phyloP scores from a whole-genome alignment of 106 monocot genomes.

The Posidonia australis region DNA sequence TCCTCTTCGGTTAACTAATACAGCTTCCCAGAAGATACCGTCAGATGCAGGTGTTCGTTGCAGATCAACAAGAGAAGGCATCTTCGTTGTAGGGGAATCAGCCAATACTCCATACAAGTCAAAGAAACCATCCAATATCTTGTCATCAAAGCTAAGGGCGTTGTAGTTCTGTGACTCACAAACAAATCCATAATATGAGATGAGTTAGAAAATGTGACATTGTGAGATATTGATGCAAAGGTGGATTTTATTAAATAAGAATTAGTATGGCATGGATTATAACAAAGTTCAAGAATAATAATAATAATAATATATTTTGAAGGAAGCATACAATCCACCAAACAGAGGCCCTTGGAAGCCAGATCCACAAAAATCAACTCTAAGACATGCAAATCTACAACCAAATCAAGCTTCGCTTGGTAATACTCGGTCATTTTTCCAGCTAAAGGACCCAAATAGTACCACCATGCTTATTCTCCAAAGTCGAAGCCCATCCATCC shows the following conservation, averaged over 20 bases:
- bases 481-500: no score
- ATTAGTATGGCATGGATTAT: neutral
- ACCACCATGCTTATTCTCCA: no score
- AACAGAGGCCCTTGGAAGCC: no score
- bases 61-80: slow-evolving; percentile 62
- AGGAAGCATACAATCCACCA: no score
- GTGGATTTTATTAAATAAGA: neutral
- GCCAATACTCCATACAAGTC: slow-evolving; percentile 41
- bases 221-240: neutral
- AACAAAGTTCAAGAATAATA: neutral
- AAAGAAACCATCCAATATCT: slow-evolving; percentile 77
- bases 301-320: neutral
- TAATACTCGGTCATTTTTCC: no score
- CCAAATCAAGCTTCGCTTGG: no score
- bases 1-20: slow-evolving; percentile 48
- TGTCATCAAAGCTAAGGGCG: slow-evolving; percentile 53
- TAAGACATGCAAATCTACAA: no score
- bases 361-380: no score
- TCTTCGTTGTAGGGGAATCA: slow-evolving; percentile 24
- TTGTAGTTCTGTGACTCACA: slow-evolving; percentile 55
- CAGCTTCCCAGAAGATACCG: slow-evolving; percentile 42
- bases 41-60: slow-evolving; percentile 29
- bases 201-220: slow-evolving; percentile 1
- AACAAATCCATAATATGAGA: slow-evolving; percentile 28
- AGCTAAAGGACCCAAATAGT: no score